A percentile compares a stretch with the other conserved stretches of the same genome.
Evolutionary conservation across 352 stramenopile species (phyloP).

Genomic region (Phytophthora tentaculata): DNA sequence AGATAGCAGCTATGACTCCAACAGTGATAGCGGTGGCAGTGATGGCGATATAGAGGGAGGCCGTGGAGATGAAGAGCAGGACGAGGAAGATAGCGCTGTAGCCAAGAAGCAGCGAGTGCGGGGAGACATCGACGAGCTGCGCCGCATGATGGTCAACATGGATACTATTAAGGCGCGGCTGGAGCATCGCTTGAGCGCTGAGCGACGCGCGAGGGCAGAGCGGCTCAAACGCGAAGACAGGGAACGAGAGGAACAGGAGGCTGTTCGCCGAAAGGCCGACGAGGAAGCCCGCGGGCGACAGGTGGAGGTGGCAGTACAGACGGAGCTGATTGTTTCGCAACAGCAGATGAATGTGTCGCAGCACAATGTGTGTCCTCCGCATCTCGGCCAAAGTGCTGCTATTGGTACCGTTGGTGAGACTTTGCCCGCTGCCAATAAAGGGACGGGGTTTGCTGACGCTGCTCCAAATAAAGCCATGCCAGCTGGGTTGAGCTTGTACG

Average conservation of each 20-base stretch:
- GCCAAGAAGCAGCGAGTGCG: conserved; percentile 46
- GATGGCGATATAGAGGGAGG: conserved; percentile 18
- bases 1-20: conserved; percentile 1
- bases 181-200: conserved; percentile 48
- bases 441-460: conserved; percentile 1
- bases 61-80: conserved; percentile 25
- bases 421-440: conserved; percentile 14
- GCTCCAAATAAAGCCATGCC: conserved; percentile 20
- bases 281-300: conserved; percentile 6
- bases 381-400: neutral
- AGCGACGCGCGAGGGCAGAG: conserved; percentile 27
- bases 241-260: conserved; percentile 25
- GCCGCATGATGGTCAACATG: conserved; percentile 64
- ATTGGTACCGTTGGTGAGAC: neutral
- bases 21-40: conserved; percentile 16
- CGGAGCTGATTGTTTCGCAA: conserved; percentile 7
- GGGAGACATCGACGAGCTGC: conserved; percentile 51
- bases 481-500: conserved; percentile 47
- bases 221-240: conserved; percentile 20
- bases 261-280: conserved; percentile 6
- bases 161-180: conserved; percentile 60
- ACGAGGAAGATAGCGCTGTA: conserved; percentile 15
- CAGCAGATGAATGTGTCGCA: conserved; percentile 24
- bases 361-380: neutral
- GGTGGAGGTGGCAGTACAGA: conserved; percentile 25